Percentiles rank a stretch among this genome's conserved stretches.
Evolutionary conservation across 805 yeast genomes (phyloP).

Genomic region (Priceomyces fermenticarens): DNA sequence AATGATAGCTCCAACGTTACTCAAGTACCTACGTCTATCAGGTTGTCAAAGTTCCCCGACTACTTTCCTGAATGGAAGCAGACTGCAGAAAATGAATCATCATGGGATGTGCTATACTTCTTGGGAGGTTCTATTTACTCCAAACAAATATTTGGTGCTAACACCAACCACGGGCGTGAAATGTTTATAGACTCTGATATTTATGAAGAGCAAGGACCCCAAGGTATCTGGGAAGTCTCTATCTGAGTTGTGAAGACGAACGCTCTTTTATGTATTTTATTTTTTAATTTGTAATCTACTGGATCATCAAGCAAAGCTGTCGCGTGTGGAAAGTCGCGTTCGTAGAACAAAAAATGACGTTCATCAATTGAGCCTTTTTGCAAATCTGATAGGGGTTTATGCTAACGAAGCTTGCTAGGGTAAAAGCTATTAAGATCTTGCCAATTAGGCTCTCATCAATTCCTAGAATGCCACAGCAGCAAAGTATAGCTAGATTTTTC

Average conservation of each 20-base stretch:
- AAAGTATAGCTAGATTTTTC: constrained; percentile 32
- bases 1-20: constrained; percentile 28
- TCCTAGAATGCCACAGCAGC: constrained; percentile 27
- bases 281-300: no score
- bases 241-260: constrained; percentile 7
- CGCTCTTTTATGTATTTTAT: no score
- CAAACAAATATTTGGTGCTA: constrained; percentile 72
- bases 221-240: constrained; percentile 68
- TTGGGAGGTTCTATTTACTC: constrained; percentile 87
- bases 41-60: constrained; percentile 73
- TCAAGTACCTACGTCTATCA: constrained; percentile 81
- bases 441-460: no score
- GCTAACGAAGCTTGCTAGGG: no score
- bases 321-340: no score
- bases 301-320: no score
- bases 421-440: no score
- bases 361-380: no score
- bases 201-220: constrained; percentile 79
- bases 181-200: constrained; percentile 65
- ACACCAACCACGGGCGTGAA: constrained; percentile 53
- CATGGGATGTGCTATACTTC: constrained; percentile 69
- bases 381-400: no score
- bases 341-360: no score
- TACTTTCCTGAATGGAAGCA: constrained; percentile 93
- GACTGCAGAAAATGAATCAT: constrained; percentile 49